These are phyloP conservation scores for Pleurotus platypus DNA, from an alignment of 768 basidiomycete species.

Conservation along the genomic window DNA sequence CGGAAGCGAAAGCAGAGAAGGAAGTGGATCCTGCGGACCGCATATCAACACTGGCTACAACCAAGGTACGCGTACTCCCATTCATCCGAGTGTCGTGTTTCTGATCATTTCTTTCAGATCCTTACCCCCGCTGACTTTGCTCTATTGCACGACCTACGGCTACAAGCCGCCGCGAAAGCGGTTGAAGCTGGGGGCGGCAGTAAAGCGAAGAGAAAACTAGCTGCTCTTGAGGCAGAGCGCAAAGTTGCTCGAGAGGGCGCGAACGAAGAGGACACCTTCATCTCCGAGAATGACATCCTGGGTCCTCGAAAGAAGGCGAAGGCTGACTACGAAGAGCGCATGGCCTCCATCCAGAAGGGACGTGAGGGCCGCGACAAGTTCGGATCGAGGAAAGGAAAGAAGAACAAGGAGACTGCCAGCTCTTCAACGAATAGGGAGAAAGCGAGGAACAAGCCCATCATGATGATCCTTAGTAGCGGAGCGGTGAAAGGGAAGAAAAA, in stretches of 20 bases:
- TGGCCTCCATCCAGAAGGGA: constrained; percentile 89
- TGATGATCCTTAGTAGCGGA: constrained; percentile 84
- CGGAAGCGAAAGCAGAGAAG: constrained; percentile 29
- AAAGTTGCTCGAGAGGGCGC: constrained; percentile 46
- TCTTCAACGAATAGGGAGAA: constrained; percentile 92
- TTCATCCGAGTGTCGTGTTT: background rate
- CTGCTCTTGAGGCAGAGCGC: constrained; percentile 69
- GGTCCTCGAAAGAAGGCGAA: constrained; percentile 94
- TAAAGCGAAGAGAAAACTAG: constrained; percentile 87
- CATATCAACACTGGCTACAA: constrained; percentile 70
- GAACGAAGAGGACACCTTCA: constrained; percentile 53
- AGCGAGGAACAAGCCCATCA: constrained; percentile 89
- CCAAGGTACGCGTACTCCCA: constrained; percentile 52
- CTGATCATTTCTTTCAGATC: constrained; percentile 52
- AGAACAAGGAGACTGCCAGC: constrained; percentile 76
- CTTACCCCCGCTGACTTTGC: constrained; percentile 97
- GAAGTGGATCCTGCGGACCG: constrained; percentile 26
- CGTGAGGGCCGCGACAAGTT: constrained; percentile 94
- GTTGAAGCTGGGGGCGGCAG: constrained; percentile 69
- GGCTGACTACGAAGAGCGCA: constrained; percentile 88
- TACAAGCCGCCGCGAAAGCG: constrained; percentile 70
- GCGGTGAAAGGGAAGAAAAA: constrained; percentile 83
- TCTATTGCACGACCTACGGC: constrained; percentile 81
- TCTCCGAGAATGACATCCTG: constrained; percentile 89
- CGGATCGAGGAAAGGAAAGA: constrained; percentile 88